phyloP scores from a whole-genome alignment of 2,329 filamentous ascomycete genomes.

The Fusarium torulosum region DNA sequence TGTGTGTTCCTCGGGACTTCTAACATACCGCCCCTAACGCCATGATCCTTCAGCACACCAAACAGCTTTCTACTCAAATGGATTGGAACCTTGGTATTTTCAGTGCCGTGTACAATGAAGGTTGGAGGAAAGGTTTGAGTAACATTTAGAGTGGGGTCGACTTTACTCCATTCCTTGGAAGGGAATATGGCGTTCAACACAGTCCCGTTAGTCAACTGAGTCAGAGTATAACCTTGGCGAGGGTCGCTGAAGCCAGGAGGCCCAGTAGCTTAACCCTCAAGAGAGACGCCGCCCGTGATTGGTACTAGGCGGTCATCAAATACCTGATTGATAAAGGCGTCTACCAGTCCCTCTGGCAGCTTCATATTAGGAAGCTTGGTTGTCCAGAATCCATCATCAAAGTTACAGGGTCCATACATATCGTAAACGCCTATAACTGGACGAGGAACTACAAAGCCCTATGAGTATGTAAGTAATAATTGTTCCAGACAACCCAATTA shows the following conservation, averaged over 20 bases:
- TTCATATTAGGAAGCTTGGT: not conserved
- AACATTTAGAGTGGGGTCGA: not conserved
- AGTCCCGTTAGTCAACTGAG: not conserved
- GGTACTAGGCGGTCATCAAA: not conserved
- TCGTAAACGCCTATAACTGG: not conserved
- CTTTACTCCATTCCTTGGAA: not conserved
- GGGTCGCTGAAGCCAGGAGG: not conserved
- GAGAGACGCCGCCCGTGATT: not conserved
- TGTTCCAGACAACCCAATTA: too few relatives aligned
- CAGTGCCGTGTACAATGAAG: not conserved
- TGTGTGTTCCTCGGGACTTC: slow-evolving; percentile 6
- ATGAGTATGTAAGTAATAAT: not conserved
- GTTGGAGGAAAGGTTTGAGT: not conserved
- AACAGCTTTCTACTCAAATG: not conserved
- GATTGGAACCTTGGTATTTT: not conserved
- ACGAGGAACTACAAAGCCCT: not conserved
- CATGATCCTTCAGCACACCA: not conserved
- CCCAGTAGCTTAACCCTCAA: not conserved
- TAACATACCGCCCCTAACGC: not conserved
- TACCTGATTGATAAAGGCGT: not conserved
- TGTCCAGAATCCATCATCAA: not conserved
- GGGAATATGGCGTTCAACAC: slow-evolving; percentile 1
- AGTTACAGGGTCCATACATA: not conserved
- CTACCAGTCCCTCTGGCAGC: not conserved
- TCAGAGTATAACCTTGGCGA: not conserved